Base-by-base conservation (phyloP, 306 rosid species). In the Sicyos baderoa region DNA sequence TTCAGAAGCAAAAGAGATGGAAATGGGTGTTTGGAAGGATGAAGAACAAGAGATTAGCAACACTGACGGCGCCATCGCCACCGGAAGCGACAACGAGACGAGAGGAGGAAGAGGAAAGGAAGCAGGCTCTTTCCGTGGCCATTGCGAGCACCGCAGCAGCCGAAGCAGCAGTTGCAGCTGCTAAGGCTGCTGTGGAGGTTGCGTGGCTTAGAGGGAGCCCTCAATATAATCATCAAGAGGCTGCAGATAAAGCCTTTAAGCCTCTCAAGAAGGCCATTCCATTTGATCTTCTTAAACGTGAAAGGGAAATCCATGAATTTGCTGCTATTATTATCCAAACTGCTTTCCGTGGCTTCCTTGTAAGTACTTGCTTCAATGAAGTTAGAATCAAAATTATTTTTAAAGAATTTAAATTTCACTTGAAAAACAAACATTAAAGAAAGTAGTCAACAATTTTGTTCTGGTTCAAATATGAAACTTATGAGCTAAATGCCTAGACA, bases 341-440 rank as follows among this genome's bases (percentile, higher is more conserved):
- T 9, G 81, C 94, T 23, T 93, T 88, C 54, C 60, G 97, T 68
- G 94, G 95, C 68, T 86, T 83, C 81, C 95, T 93, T 4, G 98
- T 93, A 79, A 89, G 98, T 82, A 75, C 68, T 65, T 45, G 16
- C 12, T 64, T 64, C 50, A 61, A 61, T 37, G 49, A 18, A 44
- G 19, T 7, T 44, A 19, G 70, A 44, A 12, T 65, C 14, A 65
- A 35, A 44, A 65, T 65, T 17, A 14, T 32, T 60, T 29, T 60
- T 58, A 58, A 35, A 35, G 42, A 35, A 35, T 4, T 35, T 5
- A 35, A 35, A 35, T 35, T 35, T 35, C 42, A 5, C 42, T 35
- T 35, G 42, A 35, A 35, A 35, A 35, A 35, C 1, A 35, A 35
- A 35, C 42, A 35, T 35, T 32, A 35, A 35, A 35, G 42, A 35